phyloP scores from a whole-genome alignment of 2,329 filamentous ascomycete genomes.

The Raffaelea albimanens region DNA sequence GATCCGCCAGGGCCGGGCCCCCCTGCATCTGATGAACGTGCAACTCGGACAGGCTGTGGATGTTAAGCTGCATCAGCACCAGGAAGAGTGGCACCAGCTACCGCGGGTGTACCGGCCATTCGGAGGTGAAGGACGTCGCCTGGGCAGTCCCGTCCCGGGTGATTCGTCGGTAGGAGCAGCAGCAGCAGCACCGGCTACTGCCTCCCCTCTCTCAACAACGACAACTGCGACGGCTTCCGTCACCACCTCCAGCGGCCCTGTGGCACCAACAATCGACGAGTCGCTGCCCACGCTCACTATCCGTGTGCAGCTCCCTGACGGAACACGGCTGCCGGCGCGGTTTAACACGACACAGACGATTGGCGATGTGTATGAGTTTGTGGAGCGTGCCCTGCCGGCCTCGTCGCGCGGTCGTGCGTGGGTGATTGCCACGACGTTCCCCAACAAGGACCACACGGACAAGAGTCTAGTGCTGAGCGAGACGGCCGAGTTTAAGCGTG shows the following conservation, averaged over 20 bases:
- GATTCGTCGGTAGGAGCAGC: slow-evolving; percentile 18
- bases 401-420: slow-evolving; percentile 51
- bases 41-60: slow-evolving; percentile 66
- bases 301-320: slow-evolving; percentile 70
- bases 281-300: slow-evolving; percentile 60
- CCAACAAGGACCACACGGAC: slow-evolving; percentile 70
- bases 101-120: slow-evolving; percentile 74
- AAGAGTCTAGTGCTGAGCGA: slow-evolving; percentile 49
- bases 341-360: slow-evolving; percentile 77
- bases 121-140: slow-evolving; percentile 57
- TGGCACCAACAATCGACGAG: slow-evolving; percentile 40
- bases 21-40: slow-evolving; percentile 70
- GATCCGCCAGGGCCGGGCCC: slow-evolving; percentile 69
- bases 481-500: slow-evolving; percentile 55
- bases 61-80: slow-evolving; percentile 67
- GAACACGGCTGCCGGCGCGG: slow-evolving; percentile 64
- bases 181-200: slow-evolving; percentile 21
- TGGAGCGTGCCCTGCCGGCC: slow-evolving; percentile 52
- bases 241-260: slow-evolving; percentile 22
- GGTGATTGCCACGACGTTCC: slow-evolving; percentile 74
- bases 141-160: slow-evolving; percentile 70
- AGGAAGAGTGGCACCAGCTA: slow-evolving; percentile 62
- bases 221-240: slow-evolving; percentile 19
- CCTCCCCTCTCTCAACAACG: slow-evolving; percentile 24
- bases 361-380: slow-evolving; percentile 67